These are phyloP conservation scores for Wilhelminamyces savonicus DNA, from an alignment of 805 yeast genomes.

Conservation along the genomic window DNA sequence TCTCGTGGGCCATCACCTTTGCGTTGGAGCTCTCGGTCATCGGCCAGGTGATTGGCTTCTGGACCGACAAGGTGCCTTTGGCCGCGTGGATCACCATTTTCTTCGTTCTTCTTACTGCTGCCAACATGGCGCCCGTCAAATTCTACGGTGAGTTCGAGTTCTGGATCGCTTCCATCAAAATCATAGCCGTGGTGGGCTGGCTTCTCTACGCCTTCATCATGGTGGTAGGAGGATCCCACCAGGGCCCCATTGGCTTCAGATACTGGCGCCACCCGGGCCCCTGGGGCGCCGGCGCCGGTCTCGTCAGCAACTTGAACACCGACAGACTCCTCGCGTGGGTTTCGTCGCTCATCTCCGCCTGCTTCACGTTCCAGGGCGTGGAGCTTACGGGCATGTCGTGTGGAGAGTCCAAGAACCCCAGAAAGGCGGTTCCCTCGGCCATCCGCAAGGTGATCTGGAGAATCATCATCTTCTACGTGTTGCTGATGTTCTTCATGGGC, in stretches of 20 bases:
- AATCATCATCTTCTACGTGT: slow-evolving; percentile 59
- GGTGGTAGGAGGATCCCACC: slow-evolving; percentile 67
- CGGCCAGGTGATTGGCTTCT: slow-evolving; percentile 56
- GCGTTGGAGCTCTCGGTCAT: slow-evolving; percentile 69
- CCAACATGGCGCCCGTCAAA: slow-evolving; percentile 62
- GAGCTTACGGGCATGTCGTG: slow-evolving; percentile 72
- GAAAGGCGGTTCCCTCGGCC: slow-evolving; percentile 66
- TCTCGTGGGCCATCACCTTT: slow-evolving; percentile 71
- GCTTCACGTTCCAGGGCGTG: slow-evolving; percentile 78
- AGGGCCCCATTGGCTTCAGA: slow-evolving; percentile 72
- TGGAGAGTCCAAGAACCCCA: slow-evolving; percentile 67
- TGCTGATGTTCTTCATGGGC: slow-evolving; percentile 63
- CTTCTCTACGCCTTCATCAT: slow-evolving; percentile 58
- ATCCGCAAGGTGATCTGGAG: slow-evolving; percentile 63
- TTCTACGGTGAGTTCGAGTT: slow-evolving; percentile 72
- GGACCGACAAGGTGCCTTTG: slow-evolving; percentile 66
- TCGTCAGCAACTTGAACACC: slow-evolving; percentile 39
- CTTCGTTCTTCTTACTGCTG: slow-evolving; percentile 46
- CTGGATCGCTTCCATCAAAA: slow-evolving; percentile 65
- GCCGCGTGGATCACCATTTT: slow-evolving; percentile 71
- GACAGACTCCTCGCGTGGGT: slow-evolving; percentile 67
- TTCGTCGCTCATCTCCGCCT: slow-evolving; percentile 61
- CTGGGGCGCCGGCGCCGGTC: slow-evolving; percentile 58
- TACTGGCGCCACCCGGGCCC: slow-evolving; percentile 80
- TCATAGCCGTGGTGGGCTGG: slow-evolving; percentile 67